Evolutionary conservation across 768 basidiomycete genomes (phyloP), one percentile per base, ranked within the genome.

Genomic region (Nidula microcarpa): DNA sequence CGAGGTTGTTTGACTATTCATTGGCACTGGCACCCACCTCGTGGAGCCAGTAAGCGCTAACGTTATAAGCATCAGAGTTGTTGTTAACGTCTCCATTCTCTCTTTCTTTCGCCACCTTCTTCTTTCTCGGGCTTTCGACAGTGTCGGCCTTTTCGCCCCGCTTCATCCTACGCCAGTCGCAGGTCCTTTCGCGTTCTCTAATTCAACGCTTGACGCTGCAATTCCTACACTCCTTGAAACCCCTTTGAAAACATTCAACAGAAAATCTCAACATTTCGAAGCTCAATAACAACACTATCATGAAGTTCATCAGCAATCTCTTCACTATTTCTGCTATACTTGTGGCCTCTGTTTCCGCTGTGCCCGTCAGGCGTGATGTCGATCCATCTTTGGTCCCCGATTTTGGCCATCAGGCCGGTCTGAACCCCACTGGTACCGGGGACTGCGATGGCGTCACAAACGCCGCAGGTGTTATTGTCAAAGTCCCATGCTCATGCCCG

Each of bases 401-500:
- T 17, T 82, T 88, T 48, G 87, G 84, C n/a, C 72, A 77, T 57
- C 51, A 62, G 43, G 57, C 85, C 2, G 84, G 82, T 13, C 41
- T 78, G 6, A 86, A 87, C 61, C 86, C 87, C 10, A 81, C 81
- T 33, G 84, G 83, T 60, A 69, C 73, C 57, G 72, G 72, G 10
- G 70, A 87, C 56, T 87, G 87, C 54, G 84, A 87, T 54, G 87
- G 86, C 5, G 75, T 82, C 35, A 75, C 76, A 3, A 83, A 82
- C 18, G 70, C 81, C 6, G 71, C 79, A 33, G 85, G 85, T 2
- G 66, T 74, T 32, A 74, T 78, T 7, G 74, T 87, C 60, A 78
- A 80, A 65, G 74, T 89, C 16, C 86, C 86, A 2, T 87, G 85
- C 62, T 60, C 68, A 34, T 89, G 86, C 66, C 86, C 86, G 33